These are phyloP conservation scores for Solanum ahanhuiri DNA, from an alignment of 257 asterid genomes.

Conservation along the genomic window DNA sequence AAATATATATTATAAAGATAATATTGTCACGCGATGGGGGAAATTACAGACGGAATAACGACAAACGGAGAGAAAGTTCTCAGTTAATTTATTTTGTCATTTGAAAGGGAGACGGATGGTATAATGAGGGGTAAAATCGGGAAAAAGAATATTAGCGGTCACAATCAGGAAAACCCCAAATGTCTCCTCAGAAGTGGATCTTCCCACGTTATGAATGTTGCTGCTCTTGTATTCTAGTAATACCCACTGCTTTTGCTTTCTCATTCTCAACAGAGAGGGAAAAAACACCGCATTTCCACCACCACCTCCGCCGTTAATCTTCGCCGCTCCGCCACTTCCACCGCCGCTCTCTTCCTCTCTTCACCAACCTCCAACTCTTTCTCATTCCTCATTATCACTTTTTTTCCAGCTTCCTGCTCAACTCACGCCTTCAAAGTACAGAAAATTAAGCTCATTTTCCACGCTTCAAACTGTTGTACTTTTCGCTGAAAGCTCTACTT, in stretches of 20 bases:
- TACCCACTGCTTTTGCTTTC: background rate
- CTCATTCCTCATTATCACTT: background rate
- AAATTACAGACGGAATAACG: background rate
- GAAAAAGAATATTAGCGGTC: slow-evolving; percentile 23
- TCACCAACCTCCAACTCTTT: background rate
- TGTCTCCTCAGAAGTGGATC: slow-evolving; percentile 89
- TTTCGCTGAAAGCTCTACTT: background rate
- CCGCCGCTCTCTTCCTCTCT: background rate
- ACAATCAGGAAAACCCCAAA: slow-evolving; percentile 37
- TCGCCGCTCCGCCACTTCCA: background rate
- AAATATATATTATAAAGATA: background rate
- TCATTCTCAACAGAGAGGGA: background rate
- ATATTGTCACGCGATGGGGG: background rate
- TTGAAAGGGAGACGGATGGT: background rate
- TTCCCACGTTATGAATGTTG: slow-evolving; percentile 78
- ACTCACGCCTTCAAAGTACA: background rate
- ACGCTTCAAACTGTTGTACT: background rate
- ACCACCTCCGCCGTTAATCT: background rate
- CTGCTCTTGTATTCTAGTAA: slow-evolving; percentile 12
- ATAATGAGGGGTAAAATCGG: background rate
- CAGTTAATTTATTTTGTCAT: background rate
- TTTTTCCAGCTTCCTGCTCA: background rate
- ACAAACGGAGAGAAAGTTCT: background rate
- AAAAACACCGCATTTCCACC: background rate
- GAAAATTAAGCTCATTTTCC: background rate